Evolutionary conservation across 768 basidiomycete genomes (phyloP), one percentile per base, ranked within the genome.

Genomic region (Termitomyces sp.): DNA sequence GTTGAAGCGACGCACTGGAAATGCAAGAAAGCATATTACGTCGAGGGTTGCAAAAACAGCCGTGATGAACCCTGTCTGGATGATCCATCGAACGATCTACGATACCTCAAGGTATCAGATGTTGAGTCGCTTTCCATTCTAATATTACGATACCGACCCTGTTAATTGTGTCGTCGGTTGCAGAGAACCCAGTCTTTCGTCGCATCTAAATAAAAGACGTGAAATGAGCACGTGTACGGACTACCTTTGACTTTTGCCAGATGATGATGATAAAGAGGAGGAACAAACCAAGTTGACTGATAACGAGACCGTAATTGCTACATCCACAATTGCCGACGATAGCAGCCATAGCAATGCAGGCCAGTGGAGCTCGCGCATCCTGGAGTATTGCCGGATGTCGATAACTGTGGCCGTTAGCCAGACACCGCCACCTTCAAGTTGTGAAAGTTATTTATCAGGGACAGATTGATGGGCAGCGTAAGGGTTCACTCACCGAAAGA

Each of bases 271-370:
- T 55, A 53, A 41, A 35, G 11, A 47, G 16, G 28, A 45, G 8
- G 54, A 9, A 65, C 70, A 14, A 52, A 78, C 77, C 63, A 80
- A 58, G 20, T 70, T 70, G 20, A 71, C 60, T 6, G 76, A 70
- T 32, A 79, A 67, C 1, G 73, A 72, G 38, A 65, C 58, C 0
- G 77, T 79, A 38, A 79, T 79, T 46, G 74, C 57, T 0, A 78
- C 60, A 61, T 80, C 78, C 0, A 74, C 73, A 5, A 75, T 62
- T 14, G 70, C 73, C 5, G 78, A 76, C 9, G 77, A 61, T 5
- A 79, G 61, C 56, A 80, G 72, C 79, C 77, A 80, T 30, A 75
- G 50, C 1, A 80, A 67, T 5, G 77, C 77, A 1, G 76, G 71
- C 66, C 68, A 71, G 54, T 79, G 77, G 6, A 79, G 68, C 60